Percentiles rank a stretch among this genome's conserved stretches.
These are phyloP conservation scores for Arachnomyces sp. DNA, from an alignment of 2,329 filamentous ascomycete genomes.

Conservation along the genomic window DNA sequence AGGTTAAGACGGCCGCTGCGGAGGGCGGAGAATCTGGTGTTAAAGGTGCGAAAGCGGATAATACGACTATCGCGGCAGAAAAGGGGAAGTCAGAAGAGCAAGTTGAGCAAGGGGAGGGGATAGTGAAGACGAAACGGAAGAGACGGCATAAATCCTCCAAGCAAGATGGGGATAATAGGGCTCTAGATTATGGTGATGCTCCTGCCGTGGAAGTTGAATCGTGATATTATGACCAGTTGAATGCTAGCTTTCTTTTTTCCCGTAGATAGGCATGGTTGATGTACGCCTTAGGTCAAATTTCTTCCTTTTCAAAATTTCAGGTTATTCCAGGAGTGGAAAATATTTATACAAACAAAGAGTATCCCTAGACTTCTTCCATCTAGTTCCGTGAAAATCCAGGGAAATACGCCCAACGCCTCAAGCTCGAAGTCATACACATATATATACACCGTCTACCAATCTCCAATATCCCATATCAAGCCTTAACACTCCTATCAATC, in stretches of 20 bases:
- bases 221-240: conserved; percentile 2
- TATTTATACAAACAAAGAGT: too few species aligned
- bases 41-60: conserved; percentile 9
- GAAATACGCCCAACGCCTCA: too few species aligned
- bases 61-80: conserved; percentile 2
- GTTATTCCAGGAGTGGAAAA: too few species aligned
- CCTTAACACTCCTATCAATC: conserved; percentile 14
- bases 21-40: conserved; percentile 14
- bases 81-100: background rate
- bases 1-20: background rate
- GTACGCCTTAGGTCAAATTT: too few species aligned
- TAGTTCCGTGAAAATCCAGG: too few species aligned
- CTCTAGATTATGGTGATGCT: background rate
- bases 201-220: conserved; percentile 7
- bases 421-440: too few species aligned
- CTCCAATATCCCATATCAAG: too few species aligned
- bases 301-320: too few species aligned
- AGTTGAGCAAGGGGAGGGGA: conserved; percentile 3
- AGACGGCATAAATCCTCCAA: conserved; percentile 13
- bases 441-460: conserved; percentile 1
- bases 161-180: conserved; percentile 2
- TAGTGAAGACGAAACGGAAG: conserved; percentile 15
- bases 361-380: too few species aligned
- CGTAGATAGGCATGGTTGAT: too few species aligned
- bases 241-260: background rate